A percentile compares a stretch with the other conserved stretches of the same genome.
phyloP scores from a whole-genome alignment of 2,329 filamentous ascomycete genomes.

The Monosporascus sp. region DNA sequence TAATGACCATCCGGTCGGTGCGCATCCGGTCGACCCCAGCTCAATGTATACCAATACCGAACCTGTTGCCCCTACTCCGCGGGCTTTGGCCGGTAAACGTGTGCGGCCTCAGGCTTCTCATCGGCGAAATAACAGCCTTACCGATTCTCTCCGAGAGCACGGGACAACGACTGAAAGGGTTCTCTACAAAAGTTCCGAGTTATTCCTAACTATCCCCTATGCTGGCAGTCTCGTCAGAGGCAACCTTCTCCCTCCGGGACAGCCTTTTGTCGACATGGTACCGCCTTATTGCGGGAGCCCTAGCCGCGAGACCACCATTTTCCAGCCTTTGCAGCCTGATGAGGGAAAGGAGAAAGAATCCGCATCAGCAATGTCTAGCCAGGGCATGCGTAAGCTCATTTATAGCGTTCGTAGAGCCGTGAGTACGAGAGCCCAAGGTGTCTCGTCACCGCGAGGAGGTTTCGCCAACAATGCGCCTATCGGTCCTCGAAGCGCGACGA shows the following conservation, averaged over 20 bases:
- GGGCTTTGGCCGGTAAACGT: slow-evolving; percentile 52
- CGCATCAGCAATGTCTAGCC: slow-evolving; percentile 57
- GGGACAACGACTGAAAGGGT: slow-evolving; percentile 41
- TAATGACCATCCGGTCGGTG: slow-evolving; percentile 38
- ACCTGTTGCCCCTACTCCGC: slow-evolving; percentile 53
- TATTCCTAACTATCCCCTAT: slow-evolving; percentile 60
- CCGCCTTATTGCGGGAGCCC: slow-evolving; percentile 42
- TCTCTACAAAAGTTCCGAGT: slow-evolving; percentile 48
- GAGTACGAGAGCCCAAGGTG: slow-evolving; percentile 50
- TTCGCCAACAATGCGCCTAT: slow-evolving; percentile 44
- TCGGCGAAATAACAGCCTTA: slow-evolving; percentile 82
- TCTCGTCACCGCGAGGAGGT: slow-evolving; percentile 39
- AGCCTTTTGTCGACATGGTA: slow-evolving; percentile 70
- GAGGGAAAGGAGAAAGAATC: slow-evolving; percentile 37
- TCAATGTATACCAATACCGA: slow-evolving; percentile 41
- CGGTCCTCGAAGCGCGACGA: slow-evolving; percentile 47
- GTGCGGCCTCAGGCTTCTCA: slow-evolving; percentile 56
- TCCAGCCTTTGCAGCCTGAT: slow-evolving; percentile 34
- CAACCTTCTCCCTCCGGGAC: slow-evolving; percentile 73
- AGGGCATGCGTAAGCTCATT: slow-evolving; percentile 79
- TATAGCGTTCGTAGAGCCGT: slow-evolving; percentile 80
- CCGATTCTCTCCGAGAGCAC: slow-evolving; percentile 74
- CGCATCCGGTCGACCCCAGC: slow-evolving; percentile 52
- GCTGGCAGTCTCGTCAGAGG: slow-evolving; percentile 84
- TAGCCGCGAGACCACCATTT: slow-evolving; percentile 50